Base-by-base conservation (phyloP, 2,329 filamentous ascomycete genomes). In the Lachnellula willkommii region DNA sequence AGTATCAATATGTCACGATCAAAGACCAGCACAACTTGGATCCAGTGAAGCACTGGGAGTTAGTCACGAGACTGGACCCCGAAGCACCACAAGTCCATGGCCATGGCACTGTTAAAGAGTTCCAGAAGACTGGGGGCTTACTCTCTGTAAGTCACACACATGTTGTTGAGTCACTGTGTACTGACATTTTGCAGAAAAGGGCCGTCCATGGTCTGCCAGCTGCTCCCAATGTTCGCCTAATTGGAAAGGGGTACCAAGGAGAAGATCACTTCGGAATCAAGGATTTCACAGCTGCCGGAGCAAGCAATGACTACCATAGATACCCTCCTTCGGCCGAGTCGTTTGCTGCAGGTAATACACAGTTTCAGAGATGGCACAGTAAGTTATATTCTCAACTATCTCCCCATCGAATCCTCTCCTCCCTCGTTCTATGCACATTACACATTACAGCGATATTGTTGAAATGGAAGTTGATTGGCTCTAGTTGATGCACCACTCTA, bases 321-420 rank as follows among this genome's bases (percentile, higher is more conserved):
- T 63, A 69, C 5, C 60, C 66, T 12, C 68, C 73, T 11, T 53
- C 65, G 1, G 53, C 63, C 5, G 66, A 67, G 1, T 70, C 74
- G 4, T 76, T 76, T 54, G 60, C 68, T 1, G 60, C 65, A 5
- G 75, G 75, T 9, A 69, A 74, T 45, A 76, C 73, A 0, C 73
- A 75, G 17, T 77, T 77, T 56, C 75, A 77, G 47, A 67, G 73
- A 26, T 78, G 75, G 75, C 75, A 78, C 56, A 74, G 42, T 45
- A 45, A 45, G 42, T 22, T 12, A 14, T 9, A 45, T 9, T 45
- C 11, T 12, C 11, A 12, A 12, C 2, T 24, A 9, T 12, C 28
- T 32, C 28, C 9, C 28, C 11, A 32, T 12, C 17, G 15, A 15
- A 17, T 17, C 2, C 4, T 42, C 4, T 42, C 15, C 15, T 17